Evolutionary conservation across 305 asterid genomes (phyloP), one percentile per base, ranked within the genome.

Genomic region (Ajuga reptans): DNA sequence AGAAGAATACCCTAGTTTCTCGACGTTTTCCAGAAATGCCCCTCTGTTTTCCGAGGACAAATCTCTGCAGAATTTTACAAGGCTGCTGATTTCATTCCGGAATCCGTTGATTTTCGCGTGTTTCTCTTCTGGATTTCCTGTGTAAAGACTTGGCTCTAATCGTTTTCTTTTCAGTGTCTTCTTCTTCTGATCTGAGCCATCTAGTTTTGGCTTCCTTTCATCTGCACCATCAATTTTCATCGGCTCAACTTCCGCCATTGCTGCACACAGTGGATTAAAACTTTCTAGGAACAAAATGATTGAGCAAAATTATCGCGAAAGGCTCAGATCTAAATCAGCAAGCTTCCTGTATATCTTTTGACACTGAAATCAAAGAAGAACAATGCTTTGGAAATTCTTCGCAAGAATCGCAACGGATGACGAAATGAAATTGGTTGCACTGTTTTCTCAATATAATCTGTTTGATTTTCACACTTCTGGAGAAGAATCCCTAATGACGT

Each of bases 131-230:
- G 85, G 78, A 64, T 61, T 69, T 42, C 45, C 36, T 17, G 64
- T 37, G 18, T 41, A 33, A 12, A 63, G 37, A 69, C 47, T 24
- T 4, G 75, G 64, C 42, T 76, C 83, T 62, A 60, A 71, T 53
- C 89, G 79, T 77, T 81, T 87, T 36, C 92, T 77, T 72, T 87
- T 87, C 73, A 36, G 64, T 1, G 65, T 34, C 60, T 66, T 68
- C 75, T 59, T 83, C 78, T 73, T 75, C 75, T 65, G 74, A 66
- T 77, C 76, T 36, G 73, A 41, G 56, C 59, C 78, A 64, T 69
- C 80, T 3, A 62, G 17, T 18, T 60, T 57, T 59, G 37, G 74
- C 65, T 12, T 69, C 69, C 10, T 36, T 68, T 41, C 75, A 21
- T 75, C 80, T 7, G 66, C 63, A 16, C 56, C 77, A 65, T 82